Evolutionary conservation across 192 early-diverging fungal species (phyloP).

Genomic region (Rhizophagus clarus): DNA sequence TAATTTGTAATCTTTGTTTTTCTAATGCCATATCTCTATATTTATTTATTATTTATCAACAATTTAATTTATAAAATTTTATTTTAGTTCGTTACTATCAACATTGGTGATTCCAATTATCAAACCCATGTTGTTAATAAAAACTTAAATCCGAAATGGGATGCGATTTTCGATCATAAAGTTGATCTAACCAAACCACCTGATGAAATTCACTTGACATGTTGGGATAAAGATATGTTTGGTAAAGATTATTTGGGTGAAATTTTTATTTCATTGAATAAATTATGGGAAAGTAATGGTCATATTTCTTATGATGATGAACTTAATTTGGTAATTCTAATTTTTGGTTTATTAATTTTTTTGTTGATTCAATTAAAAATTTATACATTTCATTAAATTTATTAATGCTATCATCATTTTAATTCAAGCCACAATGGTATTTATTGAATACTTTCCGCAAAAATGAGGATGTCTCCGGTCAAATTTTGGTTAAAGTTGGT

Average conservation of each 20-base stretch:
- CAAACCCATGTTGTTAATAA: constrained; percentile 63
- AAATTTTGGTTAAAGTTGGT: constrained; percentile 27
- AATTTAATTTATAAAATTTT: background rate
- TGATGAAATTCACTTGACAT: constrained; percentile 46
- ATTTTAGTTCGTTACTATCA: constrained; percentile 49
- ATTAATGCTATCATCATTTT: constrained; percentile 1
- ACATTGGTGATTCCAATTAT: constrained; percentile 57
- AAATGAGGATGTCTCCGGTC: constrained; percentile 23
- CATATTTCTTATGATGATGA: constrained; percentile 54
- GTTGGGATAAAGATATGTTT: constrained; percentile 74
- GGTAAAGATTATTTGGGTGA: constrained; percentile 70
- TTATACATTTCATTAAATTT: background rate
- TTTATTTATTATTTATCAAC: background rate
- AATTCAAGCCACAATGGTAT: constrained; percentile 46
- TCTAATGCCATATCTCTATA: background rate
- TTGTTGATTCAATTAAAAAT: background rate
- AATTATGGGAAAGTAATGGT: constrained; percentile 47
- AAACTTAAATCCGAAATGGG: constrained; percentile 71
- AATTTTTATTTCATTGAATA: constrained; percentile 56
- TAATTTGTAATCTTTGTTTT: background rate
- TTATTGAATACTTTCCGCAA: constrained; percentile 25
- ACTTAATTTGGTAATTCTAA: constrained; percentile 47
- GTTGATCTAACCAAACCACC: constrained; percentile 43
- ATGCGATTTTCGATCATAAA: constrained; percentile 57
- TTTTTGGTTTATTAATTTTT: background rate